Evolutionary conservation across 495 filamentous ascomycete genomes (phyloP), one percentile per base, ranked within the genome.

Genomic region (Podospora fimiseda): DNA sequence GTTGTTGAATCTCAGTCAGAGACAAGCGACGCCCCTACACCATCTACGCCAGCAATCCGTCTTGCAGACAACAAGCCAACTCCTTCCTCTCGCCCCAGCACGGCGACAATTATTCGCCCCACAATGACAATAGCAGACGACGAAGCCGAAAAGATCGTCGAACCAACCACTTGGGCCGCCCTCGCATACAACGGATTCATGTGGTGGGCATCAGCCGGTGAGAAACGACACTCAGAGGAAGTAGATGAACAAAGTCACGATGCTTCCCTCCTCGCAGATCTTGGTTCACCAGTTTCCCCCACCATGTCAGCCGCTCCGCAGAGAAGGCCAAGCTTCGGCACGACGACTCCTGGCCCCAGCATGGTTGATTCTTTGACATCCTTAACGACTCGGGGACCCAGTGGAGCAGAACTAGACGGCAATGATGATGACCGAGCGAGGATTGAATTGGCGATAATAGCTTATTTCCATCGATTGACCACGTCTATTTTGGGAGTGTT

Each of bases 191-290:
- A 79, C 21, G 85, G 87, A 3, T 96, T 96, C 74, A 91, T 96
- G 72, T 98, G 92, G 92, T 98, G 93, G 93, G 93, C 93, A 0
- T 91, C 89, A 1, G 93, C 93, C 1, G 93, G 93, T 43, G 93
- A 97, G 68, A 82, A 87, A 65, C 77, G 84, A 2, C 78, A 80
- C 19, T 65, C 73, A 30, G 69, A 72, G 14, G 69, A 77, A 37
- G 66, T 74, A 18, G 75, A 80, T 37, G 73, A 75, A 53, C 62
- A 67, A 43, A 66, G 67, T n/a, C 68, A 63, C 65, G 79, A 73
- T 64, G 69, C 60, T 43, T 63, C 61, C 7, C 72, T 80, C 11
- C 68, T 80, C 21, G 75, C 63, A 41, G 79, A 73, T 50, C 57
- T 70, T 27, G 64, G 52, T 51, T 67, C 56, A 59, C 71, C 58